Percentiles rank a stretch among this genome's conserved stretches.
These are phyloP conservation scores for Aulographum hederae DNA, from an alignment of 2,329 filamentous ascomycete genomes.

Conservation along the genomic window DNA sequence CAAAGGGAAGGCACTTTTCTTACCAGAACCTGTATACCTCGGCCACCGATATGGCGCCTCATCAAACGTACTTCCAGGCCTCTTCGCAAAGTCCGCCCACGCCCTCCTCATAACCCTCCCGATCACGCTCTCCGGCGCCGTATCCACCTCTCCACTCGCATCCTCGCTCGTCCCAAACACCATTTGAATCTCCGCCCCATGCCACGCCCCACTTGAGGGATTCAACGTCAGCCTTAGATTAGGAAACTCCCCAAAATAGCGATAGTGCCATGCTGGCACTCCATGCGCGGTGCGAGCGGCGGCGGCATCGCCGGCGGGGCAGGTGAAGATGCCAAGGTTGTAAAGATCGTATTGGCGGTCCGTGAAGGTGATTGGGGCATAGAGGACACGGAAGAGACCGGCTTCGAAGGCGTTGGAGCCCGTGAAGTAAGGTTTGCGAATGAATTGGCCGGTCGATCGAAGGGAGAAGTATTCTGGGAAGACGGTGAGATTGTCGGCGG, in stretches of 20 bases:
- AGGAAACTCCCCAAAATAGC: neutral
- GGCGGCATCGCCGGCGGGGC: neutral
- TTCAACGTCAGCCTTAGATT: neutral
- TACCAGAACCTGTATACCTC: too few species aligned
- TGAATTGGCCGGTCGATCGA: conserved; percentile 1
- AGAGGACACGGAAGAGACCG: conserved; percentile 1
- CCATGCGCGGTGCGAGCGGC: neutral
- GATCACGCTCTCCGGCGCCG: conserved; percentile 1
- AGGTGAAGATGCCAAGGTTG: neutral
- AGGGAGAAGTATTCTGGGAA: conserved; percentile 1
- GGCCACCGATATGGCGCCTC: too few species aligned
- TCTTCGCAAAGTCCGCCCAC: conserved; percentile 4
- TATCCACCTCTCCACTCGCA: neutral
- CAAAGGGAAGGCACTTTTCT: too few species aligned
- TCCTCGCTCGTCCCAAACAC: conserved; percentile 3
- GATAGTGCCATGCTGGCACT: conserved; percentile 1
- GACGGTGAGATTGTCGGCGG: conserved; percentile 4
- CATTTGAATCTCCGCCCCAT: conserved; percentile 2
- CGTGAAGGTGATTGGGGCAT: neutral
- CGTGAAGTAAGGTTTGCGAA: neutral
- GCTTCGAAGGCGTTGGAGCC: conserved; percentile 2
- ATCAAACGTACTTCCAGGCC: too few species aligned
- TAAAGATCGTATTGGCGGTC: neutral
- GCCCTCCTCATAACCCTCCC: neutral
- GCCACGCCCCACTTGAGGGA: conserved; percentile 1